Evolutionary conservation across 2,329 filamentous ascomycete species (phyloP).

Genomic region (Fusarium paranaense): DNA sequence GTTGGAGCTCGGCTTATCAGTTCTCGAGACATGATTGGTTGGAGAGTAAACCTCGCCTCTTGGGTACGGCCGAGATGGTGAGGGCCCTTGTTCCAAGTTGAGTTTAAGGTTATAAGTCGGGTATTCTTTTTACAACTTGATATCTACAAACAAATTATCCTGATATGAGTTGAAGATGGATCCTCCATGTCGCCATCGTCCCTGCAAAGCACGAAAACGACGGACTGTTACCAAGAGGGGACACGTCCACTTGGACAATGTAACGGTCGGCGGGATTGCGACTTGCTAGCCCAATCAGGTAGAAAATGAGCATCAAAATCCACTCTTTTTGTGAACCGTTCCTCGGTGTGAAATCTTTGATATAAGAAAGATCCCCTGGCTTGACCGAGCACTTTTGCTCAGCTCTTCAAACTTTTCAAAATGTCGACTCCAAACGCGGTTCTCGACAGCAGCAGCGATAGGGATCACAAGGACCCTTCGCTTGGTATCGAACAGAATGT

Average conservation of each 20-base stretch:
- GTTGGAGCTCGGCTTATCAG: neutral
- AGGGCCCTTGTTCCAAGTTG: neutral
- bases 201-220: conserved; percentile 36
- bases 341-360: conserved; percentile 5
- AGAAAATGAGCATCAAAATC: conserved; percentile 11
- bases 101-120: neutral
- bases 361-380: conserved; percentile 2
- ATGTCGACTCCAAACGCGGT: conserved; percentile 23
- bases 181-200: conserved; percentile 34
- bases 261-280: conserved; percentile 26
- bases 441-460: conserved; percentile 24
- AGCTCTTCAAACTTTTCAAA: neutral
- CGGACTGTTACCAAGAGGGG: conserved; percentile 20
- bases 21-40: conserved; percentile 28
- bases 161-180: neutral
- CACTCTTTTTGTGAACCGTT: conserved; percentile 14
- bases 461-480: conserved; percentile 26
- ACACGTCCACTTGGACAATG: conserved; percentile 9
- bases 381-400: neutral
- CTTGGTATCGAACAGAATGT: conserved; percentile 12
- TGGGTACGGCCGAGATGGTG: neutral
- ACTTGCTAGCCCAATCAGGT: conserved; percentile 29
- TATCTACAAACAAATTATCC: neutral
- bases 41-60: conserved; percentile 14
- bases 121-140: neutral